Percentiles rank a stretch among this genome's conserved stretches.
Evolutionary conservation across 371 early-diverging fungal species (phyloP).

Genomic region (Mortierella sp.): DNA sequence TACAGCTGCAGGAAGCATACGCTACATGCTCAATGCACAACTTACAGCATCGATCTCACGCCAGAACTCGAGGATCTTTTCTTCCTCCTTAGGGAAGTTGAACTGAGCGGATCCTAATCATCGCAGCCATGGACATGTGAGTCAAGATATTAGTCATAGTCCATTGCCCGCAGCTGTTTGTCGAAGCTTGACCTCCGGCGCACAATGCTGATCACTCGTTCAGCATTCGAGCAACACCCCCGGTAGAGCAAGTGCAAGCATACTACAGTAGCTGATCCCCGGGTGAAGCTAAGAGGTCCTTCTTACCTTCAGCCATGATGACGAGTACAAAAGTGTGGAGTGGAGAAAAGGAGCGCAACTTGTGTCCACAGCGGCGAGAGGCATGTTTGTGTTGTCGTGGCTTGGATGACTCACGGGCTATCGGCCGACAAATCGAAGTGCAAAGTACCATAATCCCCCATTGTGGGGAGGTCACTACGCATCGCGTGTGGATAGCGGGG

Average conservation of each 20-base stretch:
- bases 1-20: not conserved
- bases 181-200: not conserved
- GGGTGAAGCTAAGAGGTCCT: not conserved
- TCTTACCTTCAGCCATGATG: conserved; percentile 55
- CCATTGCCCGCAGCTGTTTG: not conserved
- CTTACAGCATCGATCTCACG: conserved; percentile 91
- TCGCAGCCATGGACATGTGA: not conserved
- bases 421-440: too few species aligned
- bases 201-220: not conserved
- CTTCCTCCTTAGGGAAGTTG: conserved; percentile 96
- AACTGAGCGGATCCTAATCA: conserved; percentile 55
- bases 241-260: not conserved
- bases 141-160: not conserved
- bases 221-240: not conserved
- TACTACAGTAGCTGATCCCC: not conserved
- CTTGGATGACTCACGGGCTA: too few species aligned
- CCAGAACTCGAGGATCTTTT: conserved; percentile 97
- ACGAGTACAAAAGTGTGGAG: conserved; percentile 5
- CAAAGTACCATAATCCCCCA: too few species aligned
- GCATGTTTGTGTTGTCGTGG: too few species aligned
- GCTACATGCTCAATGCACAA: conserved; percentile 2
- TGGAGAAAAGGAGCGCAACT: too few species aligned
- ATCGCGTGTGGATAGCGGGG: too few species aligned
- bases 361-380: too few species aligned
- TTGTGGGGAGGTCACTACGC: too few species aligned